These are phyloP conservation scores for Cutaneotrichosporon sp. DNA, from an alignment of 1,284 basidiomycete species.

Conservation along the genomic window DNA sequence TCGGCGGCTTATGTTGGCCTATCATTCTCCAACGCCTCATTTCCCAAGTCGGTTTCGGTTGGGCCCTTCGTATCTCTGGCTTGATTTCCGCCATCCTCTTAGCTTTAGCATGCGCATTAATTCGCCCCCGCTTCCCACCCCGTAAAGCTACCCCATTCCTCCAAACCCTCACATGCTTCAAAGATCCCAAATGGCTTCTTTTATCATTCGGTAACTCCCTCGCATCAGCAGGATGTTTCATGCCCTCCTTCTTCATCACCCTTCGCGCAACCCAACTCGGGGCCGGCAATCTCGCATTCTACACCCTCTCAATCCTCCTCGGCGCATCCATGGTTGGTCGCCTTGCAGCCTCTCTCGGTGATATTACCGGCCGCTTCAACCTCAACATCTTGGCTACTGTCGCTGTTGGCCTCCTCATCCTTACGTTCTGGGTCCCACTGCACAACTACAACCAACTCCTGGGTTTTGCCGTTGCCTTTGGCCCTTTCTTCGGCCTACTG, in stretches of 20 bases:
- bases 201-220: constrained; percentile 23
- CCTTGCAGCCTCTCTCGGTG: constrained; percentile 19
- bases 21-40: constrained; percentile 15
- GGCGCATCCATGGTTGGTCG: constrained; percentile 36
- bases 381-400: constrained; percentile 35
- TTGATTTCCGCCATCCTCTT: constrained; percentile 33
- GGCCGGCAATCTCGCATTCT: constrained; percentile 33
- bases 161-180: constrained; percentile 29
- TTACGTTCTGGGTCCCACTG: constrained; percentile 33
- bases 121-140: constrained; percentile 29
- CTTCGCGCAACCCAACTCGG: constrained; percentile 36
- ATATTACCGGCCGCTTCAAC: constrained; percentile 33
- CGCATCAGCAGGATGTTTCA: constrained; percentile 22
- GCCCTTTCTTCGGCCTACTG: constrained; percentile 38
- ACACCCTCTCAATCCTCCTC: constrained; percentile 38
- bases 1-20: constrained; percentile 46
- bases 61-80: constrained; percentile 33
- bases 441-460: constrained; percentile 34
- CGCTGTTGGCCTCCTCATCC: constrained; percentile 25
- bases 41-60: constrained; percentile 24
- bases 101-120: constrained; percentile 22
- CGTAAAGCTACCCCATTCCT: constrained; percentile 26
- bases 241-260: constrained; percentile 41
- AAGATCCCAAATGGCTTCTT: constrained; percentile 28
- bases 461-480: constrained; percentile 45